phyloP scores from a whole-genome alignment of 306 rosid genomes.

The Lithocarpus polystachyus region DNA sequence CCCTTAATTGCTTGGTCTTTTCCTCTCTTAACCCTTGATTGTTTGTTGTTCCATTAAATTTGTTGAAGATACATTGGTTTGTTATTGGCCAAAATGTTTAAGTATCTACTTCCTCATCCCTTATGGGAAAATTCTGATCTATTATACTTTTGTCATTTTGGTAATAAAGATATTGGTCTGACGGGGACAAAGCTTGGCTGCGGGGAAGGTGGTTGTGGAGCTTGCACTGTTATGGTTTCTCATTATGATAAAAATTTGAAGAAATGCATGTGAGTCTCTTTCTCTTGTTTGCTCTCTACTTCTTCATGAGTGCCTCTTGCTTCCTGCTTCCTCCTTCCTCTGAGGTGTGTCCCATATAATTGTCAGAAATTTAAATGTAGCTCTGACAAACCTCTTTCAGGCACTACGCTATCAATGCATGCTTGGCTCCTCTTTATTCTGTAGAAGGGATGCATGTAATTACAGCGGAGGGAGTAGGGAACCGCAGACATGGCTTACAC shows the following conservation, averaged over 20 bases:
- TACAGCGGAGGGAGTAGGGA: constrained; percentile 92
- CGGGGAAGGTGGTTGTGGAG: constrained; percentile 99
- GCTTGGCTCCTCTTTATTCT: constrained; percentile 92
- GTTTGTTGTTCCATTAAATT: background rate
- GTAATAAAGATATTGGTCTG: constrained; percentile 51
- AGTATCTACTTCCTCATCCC: background rate
- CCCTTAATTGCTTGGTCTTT: background rate
- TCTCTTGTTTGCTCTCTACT: constrained; percentile 7
- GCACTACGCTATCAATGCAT: constrained; percentile 91
- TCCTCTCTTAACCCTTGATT: background rate
- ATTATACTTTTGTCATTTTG: background rate
- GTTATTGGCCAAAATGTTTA: background rate
- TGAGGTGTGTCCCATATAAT: constrained; percentile 14
- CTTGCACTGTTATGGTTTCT: constrained; percentile 97
- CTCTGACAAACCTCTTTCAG: constrained; percentile 43
- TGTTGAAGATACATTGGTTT: background rate
- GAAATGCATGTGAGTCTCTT: constrained; percentile 71
- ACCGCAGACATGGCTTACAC: constrained; percentile 73
- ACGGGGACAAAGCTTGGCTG: constrained; percentile 97
- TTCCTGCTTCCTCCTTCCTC: background rate
- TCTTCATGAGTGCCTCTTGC: background rate
- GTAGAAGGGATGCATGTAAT: constrained; percentile 97
- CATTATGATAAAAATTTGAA: constrained; percentile 45
- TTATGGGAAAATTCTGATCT: constrained; percentile 17
- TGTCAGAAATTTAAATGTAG: constrained; percentile 27